These are phyloP conservation scores for Filosporella fistucella DNA, from an alignment of 495 filamentous ascomycete genomes.

Conservation along the genomic window DNA sequence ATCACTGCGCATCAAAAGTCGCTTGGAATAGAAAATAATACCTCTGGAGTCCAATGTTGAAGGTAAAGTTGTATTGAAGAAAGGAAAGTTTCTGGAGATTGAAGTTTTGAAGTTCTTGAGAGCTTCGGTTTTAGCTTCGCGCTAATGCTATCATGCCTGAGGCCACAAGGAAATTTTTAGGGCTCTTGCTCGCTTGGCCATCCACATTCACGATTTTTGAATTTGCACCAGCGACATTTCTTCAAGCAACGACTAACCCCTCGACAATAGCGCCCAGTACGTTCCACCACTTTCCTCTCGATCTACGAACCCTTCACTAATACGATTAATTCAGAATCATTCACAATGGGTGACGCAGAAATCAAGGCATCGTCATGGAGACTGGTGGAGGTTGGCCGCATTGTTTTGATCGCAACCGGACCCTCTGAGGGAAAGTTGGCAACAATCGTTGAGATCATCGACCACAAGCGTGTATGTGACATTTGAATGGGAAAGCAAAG, in stretches of 20 bases:
- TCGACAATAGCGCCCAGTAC: slow-evolving; percentile 26
- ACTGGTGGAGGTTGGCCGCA: slow-evolving; percentile 93
- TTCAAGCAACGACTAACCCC: slow-evolving; percentile 12
- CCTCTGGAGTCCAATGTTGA: neutral
- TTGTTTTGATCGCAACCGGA: slow-evolving; percentile 76
- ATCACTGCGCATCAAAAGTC: too few relatives aligned
- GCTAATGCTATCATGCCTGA: slow-evolving; percentile 14
- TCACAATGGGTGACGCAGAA: slow-evolving; percentile 50
- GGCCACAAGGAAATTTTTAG: slow-evolving; percentile 4
- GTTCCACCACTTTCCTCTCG: slow-evolving; percentile 2
- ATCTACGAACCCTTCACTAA: neutral
- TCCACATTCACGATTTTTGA: slow-evolving; percentile 11
- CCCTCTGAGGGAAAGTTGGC: slow-evolving; percentile 82
- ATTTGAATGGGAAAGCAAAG: slow-evolving; percentile 11
- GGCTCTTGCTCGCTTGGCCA: slow-evolving; percentile 8
- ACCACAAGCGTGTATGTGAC: slow-evolving; percentile 98
- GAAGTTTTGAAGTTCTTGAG: slow-evolving; percentile 4
- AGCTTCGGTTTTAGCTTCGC: neutral
- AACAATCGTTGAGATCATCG: slow-evolving; percentile 96
- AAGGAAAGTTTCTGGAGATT: slow-evolving; percentile 4
- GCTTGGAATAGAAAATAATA: too few relatives aligned
- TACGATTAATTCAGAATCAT: slow-evolving; percentile 24
- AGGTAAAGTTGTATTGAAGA: neutral
- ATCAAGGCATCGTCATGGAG: slow-evolving; percentile 79
- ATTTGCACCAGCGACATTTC: slow-evolving; percentile 10